Evolutionary conservation across 129 eudicot genomes (phyloP).

Genomic region (Centrapalus pauciflorus): DNA sequence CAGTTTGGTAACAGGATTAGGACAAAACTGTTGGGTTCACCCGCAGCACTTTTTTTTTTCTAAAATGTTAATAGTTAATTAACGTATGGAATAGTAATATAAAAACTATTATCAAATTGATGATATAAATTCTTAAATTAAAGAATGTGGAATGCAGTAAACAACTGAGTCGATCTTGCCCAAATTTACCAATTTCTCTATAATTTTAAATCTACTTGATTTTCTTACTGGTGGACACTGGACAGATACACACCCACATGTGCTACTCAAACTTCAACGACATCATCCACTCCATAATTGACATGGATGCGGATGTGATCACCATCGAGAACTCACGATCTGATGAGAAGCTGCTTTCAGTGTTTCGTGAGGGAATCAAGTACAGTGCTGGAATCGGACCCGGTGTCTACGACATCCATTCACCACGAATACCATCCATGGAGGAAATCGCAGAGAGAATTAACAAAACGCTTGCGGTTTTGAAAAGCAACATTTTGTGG

Average conservation of each 20-base stretch:
- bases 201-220: too few relatives aligned
- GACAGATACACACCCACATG: constrained; percentile 90
- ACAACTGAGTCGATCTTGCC: too few relatives aligned
- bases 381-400: constrained; percentile 93
- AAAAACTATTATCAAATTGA: too few relatives aligned
- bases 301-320: constrained; percentile 93
- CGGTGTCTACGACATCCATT: constrained; percentile 90
- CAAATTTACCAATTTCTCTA: too few relatives aligned
- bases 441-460: constrained; percentile 82
- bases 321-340: constrained; percentile 91
- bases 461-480: constrained; percentile 85
- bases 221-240: too few relatives aligned
- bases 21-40: too few relatives aligned
- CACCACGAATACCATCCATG: constrained; percentile 79
- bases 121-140: too few relatives aligned
- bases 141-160: too few relatives aligned
- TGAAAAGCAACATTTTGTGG: constrained; percentile 75
- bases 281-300: constrained; percentile 80
- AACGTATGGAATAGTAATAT: too few relatives aligned
- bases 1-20: too few relatives aligned
- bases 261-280: constrained; percentile 94
- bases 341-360: constrained; percentile 86
- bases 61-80: too few relatives aligned
- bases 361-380: constrained; percentile 87
- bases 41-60: too few relatives aligned